phyloP scores from a whole-genome alignment of 768 basidiomycete genomes.

The Suillus paluster region DNA sequence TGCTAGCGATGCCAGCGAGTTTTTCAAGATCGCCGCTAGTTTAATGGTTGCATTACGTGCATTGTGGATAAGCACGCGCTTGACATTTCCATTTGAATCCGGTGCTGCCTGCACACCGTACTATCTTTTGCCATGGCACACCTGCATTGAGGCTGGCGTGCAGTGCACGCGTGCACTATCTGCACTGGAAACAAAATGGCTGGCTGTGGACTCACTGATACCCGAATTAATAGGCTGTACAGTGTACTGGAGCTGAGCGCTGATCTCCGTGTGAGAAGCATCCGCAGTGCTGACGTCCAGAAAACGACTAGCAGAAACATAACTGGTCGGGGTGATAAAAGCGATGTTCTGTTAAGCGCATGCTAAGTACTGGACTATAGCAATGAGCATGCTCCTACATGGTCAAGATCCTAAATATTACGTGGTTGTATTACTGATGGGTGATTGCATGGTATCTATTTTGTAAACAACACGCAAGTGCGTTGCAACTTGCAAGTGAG shows the following conservation, averaged over 20 bases:
- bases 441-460: too few relatives aligned
- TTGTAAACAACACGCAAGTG: too few relatives aligned
- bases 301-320: too few relatives aligned
- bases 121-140: too few relatives aligned
- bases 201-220: not conserved
- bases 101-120: not conserved
- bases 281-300: not conserved
- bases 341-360: constrained; percentile 16
- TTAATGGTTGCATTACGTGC: not conserved
- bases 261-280: not conserved
- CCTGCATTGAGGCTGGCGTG: not conserved
- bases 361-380: constrained; percentile 14
- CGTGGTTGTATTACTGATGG: too few relatives aligned
- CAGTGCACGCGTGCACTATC: not conserved
- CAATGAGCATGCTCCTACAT: not conserved
- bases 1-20: too few relatives aligned
- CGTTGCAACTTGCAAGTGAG: too few relatives aligned
- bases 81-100: too few relatives aligned
- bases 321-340: constrained; percentile 1
- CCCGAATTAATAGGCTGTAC: not conserved
- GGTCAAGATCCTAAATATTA: too few relatives aligned
- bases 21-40: not conserved
- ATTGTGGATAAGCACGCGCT: too few relatives aligned
- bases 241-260: not conserved
- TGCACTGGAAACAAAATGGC: not conserved